Conservation (phyloP, 2,329 filamentous ascomycete genomes). For the Rugonectria rugulosa region DNA sequence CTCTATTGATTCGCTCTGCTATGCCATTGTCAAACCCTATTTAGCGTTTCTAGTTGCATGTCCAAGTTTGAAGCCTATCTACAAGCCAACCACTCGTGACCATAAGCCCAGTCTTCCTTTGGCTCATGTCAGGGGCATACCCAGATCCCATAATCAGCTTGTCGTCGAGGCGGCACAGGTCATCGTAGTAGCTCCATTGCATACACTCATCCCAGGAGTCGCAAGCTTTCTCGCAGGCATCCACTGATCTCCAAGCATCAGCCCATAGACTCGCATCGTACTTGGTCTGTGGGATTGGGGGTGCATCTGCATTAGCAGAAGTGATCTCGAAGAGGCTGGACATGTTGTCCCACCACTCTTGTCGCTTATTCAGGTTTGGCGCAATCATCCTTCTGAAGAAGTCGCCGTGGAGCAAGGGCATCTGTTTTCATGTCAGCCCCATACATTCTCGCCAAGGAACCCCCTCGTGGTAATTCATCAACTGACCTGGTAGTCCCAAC, state of each 20-base stretch:
- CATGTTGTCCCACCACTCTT: slow-evolving; percentile 38
- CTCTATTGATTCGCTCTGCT: too few species aligned
- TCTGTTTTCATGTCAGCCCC: slow-evolving; percentile 5
- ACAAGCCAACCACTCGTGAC: slow-evolving; percentile 37
- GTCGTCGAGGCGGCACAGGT: slow-evolving; percentile 37
- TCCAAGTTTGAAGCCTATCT: slow-evolving; percentile 30
- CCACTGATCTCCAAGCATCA: slow-evolving; percentile 31
- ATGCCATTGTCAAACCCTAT: too few species aligned
- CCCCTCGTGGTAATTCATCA: too few species aligned
- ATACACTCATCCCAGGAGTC: slow-evolving; percentile 27
- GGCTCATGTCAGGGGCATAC: slow-evolving; percentile 31
- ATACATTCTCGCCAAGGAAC: not conserved
- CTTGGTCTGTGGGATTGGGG: slow-evolving; percentile 18
- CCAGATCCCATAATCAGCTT: slow-evolving; percentile 35
- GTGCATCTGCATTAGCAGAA: slow-evolving; percentile 27
- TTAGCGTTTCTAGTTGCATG: slow-evolving; percentile 14
- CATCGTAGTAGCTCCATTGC: slow-evolving; percentile 35
- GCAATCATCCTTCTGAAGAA: slow-evolving; percentile 34
- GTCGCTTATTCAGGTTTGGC: slow-evolving; percentile 24
- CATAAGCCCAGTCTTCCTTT: slow-evolving; percentile 34
- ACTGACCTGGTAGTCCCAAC: slow-evolving; percentile 32
- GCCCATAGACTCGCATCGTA: slow-evolving; percentile 28
- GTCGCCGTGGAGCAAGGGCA: slow-evolving; percentile 33
- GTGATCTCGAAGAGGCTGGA: slow-evolving; percentile 28
- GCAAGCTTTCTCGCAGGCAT: slow-evolving; percentile 34